These are phyloP conservation scores for Daldinia concentrica DNA, from an alignment of 495 filamentous ascomycete species.

Conservation along the genomic window DNA sequence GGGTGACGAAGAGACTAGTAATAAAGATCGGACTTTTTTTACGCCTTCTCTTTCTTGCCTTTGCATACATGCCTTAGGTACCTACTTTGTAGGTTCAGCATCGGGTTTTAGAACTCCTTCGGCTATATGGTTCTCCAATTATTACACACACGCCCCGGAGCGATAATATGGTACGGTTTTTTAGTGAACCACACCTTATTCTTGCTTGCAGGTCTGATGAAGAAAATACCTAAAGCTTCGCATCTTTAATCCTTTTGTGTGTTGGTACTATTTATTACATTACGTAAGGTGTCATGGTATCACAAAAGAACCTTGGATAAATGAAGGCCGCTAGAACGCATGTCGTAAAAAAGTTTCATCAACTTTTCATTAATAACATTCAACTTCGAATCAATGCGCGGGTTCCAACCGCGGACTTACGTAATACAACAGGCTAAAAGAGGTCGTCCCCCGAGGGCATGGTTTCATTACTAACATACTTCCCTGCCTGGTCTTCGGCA, in stretches of 20 bases:
- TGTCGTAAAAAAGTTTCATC: constrained; percentile 4
- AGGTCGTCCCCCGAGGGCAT: constrained; percentile 12
- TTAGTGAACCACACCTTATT: background rate
- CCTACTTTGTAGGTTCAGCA: background rate
- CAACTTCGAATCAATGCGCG: constrained; percentile 14
- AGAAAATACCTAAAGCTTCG: constrained; percentile 14
- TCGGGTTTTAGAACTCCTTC: constrained; percentile 31
- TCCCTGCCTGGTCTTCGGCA: constrained; percentile 9
- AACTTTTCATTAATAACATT: constrained; percentile 3
- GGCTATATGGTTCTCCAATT: constrained; percentile 29
- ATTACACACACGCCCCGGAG: background rate
- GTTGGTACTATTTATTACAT: constrained; percentile 20
- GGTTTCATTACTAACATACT: constrained; percentile 33
- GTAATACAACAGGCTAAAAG: constrained; percentile 36
- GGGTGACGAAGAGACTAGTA: constrained; percentile 27
- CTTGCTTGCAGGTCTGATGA: background rate
- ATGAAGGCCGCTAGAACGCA: constrained; percentile 10
- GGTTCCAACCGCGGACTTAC: constrained; percentile 33
- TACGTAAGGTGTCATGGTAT: constrained; percentile 29
- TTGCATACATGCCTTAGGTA: constrained; percentile 15
- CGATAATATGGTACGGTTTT: constrained; percentile 9
- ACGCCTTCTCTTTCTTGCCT: constrained; percentile 13
- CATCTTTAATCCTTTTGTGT: constrained; percentile 12
- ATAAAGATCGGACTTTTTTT: constrained; percentile 33
- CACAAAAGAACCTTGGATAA: constrained; percentile 21